Base-by-base conservation (phyloP, 352 stramenopile genomes). In the Phytopythium litorale region DNA sequence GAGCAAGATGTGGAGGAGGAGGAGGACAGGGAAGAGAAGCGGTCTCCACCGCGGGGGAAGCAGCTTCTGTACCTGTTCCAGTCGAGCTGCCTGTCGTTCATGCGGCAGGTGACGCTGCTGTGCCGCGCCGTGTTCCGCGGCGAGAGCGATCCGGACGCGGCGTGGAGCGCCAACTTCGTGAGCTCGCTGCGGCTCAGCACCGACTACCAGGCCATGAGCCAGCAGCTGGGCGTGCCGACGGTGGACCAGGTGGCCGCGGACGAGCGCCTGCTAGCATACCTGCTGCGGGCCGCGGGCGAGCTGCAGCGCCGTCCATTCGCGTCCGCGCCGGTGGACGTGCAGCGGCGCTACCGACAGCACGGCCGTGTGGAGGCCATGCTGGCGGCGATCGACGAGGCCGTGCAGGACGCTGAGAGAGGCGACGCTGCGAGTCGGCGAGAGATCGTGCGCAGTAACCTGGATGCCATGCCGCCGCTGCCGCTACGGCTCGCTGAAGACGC, bases 101-200 rank as follows among this genome's bases (percentile, higher is more conserved):
- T 94, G 80, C 81, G 83, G 33, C 76, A 94, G 56, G 81, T 89
- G 49, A 92, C 85, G 40, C 61, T 94, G 53, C 62, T 92, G 12
- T 88, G 74, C 28, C 85, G 85, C 38, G 85, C 76, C 4, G 85
- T 91, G 54, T 94, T 92, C 68, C 79, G 85, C 25, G 85, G 83
- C 19, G 79, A 91, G 37, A 71, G 90, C 13, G 85, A 94, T 28
- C 85, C 85, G 3, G 83, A 94, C 62, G 83, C 78, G 1, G 73
- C 81, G 3, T 84, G 80, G 72, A 91, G 86, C 56, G 80, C 82
- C 28, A 94, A 94, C 54, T 91, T 92, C 63, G 81, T 91, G 46
- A 88, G 73, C 33, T 91, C 78, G 4, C 46, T 94, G 65, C 79
- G 82, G 0, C 65, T 92, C 4, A 89, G 79, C 48, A 92, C 81